Percentiles rank a stretch among this genome's conserved stretches.
phyloP scores from a whole-genome alignment of 2,329 filamentous ascomycete species.

The Colletotrichum cuscutae region DNA sequence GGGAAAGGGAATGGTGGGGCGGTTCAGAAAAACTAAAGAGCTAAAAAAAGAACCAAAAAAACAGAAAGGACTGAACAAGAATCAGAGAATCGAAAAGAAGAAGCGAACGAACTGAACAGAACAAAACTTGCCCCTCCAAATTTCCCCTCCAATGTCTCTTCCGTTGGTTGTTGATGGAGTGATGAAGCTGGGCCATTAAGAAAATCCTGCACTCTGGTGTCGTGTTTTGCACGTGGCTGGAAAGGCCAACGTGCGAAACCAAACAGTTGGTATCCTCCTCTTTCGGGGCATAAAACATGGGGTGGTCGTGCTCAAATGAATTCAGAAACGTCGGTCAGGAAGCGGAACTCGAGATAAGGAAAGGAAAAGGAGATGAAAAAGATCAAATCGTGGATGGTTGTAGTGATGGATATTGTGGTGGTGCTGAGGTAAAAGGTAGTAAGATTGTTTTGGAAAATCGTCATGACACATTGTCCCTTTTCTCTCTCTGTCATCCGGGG shows the following conservation, averaged over 20 bases:
- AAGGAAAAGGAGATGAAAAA: background rate
- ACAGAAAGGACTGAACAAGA: background rate
- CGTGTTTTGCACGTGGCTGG: conserved; percentile 8
- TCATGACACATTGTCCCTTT: conserved; percentile 11
- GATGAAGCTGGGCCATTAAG: conserved; percentile 5
- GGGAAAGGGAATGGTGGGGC: background rate
- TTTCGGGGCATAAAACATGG: conserved; percentile 20
- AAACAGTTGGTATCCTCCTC: conserved; percentile 15
- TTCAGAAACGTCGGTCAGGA: background rate
- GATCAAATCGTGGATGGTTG: background rate
- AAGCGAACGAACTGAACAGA: background rate
- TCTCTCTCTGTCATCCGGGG: background rate
- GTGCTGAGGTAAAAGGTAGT: conserved; percentile 8
- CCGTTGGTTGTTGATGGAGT: background rate
- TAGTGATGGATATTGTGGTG: background rate
- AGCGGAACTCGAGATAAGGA: background rate
- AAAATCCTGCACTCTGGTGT: conserved; percentile 1
- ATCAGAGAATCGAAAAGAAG: background rate
- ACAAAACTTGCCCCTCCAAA: background rate
- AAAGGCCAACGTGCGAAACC: conserved; percentile 1
- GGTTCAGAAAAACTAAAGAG: background rate
- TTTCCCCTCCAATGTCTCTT: conserved; percentile 14
- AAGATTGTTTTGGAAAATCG: conserved; percentile 11
- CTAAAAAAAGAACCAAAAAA: background rate
- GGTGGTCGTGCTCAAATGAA: conserved; percentile 6